These are phyloP conservation scores for Huntiella bhutanensis DNA, from an alignment of 2,329 filamentous ascomycete species.

Conservation along the genomic window DNA sequence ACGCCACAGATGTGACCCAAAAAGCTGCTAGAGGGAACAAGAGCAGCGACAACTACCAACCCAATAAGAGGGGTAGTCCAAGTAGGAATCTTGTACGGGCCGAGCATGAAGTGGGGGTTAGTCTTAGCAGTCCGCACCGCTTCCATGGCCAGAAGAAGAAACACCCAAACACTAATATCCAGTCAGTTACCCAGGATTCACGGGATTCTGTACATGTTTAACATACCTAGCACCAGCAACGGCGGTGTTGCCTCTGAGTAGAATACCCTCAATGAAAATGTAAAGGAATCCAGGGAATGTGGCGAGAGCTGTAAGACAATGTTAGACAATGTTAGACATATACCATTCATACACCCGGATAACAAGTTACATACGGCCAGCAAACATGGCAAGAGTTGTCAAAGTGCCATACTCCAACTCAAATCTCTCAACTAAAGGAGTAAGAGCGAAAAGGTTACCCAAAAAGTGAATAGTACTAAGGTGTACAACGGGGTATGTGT, in stretches of 20 bases:
- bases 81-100: constrained; percentile 56
- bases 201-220: not conserved
- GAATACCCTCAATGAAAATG: constrained; percentile 53
- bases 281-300: constrained; percentile 72
- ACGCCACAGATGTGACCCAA: constrained; percentile 74
- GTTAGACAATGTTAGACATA: constrained; percentile 1
- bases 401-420: constrained; percentile 84
- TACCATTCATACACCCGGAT: not conserved
- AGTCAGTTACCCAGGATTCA: not conserved
- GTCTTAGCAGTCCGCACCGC: constrained; percentile 67
- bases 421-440: constrained; percentile 82
- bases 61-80: constrained; percentile 77
- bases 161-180: constrained; percentile 62
- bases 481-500: constrained; percentile 83
- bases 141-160: constrained; percentile 69
- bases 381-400: constrained; percentile 69
- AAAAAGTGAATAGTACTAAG: constrained; percentile 60
- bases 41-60: constrained; percentile 52
- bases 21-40: constrained; percentile 67
- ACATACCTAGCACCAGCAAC: constrained; percentile 67
- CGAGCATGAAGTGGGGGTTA: constrained; percentile 57
- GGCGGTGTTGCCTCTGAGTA: constrained; percentile 52
- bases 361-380: constrained; percentile 50
- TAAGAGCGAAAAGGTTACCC: constrained; percentile 61
- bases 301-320: constrained; percentile 40